These are phyloP conservation scores for Bretziella fagacearum DNA, from an alignment of 2,329 filamentous ascomycete genomes.

Conservation along the genomic window DNA sequence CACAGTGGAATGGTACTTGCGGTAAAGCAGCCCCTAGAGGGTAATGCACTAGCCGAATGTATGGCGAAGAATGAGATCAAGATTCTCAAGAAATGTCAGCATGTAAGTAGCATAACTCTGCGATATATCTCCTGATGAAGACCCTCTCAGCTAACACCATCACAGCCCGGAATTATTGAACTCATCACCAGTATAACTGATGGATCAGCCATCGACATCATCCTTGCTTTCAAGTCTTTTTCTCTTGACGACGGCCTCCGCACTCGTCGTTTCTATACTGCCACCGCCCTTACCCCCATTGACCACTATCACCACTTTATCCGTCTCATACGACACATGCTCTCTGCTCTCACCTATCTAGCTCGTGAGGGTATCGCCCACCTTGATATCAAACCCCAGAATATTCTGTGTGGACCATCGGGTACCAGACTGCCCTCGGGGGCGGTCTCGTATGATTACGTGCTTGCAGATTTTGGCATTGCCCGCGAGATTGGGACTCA, in stretches of 20 bases:
- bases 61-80: too few species aligned
- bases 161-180: neutral
- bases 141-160: too few species aligned
- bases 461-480: conserved; percentile 10
- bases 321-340: conserved; percentile 10
- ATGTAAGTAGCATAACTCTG: too few species aligned
- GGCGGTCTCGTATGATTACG: neutral
- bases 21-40: too few species aligned
- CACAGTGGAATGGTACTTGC: too few species aligned
- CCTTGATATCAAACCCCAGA: conserved; percentile 10
- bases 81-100: too few species aligned
- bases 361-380: conserved; percentile 1
- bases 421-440: neutral
- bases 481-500: neutral
- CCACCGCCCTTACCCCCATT: neutral
- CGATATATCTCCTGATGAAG: too few species aligned
- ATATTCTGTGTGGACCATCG: conserved; percentile 11
- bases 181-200: neutral
- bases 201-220: neutral
- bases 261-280: neutral
- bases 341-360: conserved; percentile 5
- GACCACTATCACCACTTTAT: neutral
- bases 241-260: neutral
- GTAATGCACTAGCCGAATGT: too few species aligned
- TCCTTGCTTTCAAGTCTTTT: neutral